Base-by-base conservation (phyloP, 2,329 filamentous ascomycete species). In the Beauveria bassiana region DNA sequence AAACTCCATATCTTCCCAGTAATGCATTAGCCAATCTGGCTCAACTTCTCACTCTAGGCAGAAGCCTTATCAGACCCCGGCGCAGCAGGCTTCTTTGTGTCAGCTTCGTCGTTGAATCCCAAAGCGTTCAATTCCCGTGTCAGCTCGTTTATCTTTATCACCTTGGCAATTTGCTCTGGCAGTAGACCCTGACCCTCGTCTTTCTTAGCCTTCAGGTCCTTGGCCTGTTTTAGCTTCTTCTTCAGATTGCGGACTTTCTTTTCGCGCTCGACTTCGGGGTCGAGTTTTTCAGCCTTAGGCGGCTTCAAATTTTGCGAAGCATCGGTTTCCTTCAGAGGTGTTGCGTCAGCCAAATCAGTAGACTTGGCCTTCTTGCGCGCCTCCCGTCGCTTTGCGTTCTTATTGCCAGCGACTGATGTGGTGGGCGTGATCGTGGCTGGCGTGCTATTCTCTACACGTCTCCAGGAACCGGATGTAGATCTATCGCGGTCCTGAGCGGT, bases 121-220 rank as follows among this genome's bases (percentile, higher is more conserved):
- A 99, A 79, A 2, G 84, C 82, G 68, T 96, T 90, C 61, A 99
- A 77, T 72, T 98, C 93, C 14, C 92, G 85, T 62, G 97, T 87
- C 56, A 99, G 82, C 77, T 99, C 95, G 65, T 91, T 91, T 72
- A 99, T 96, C 75, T 95, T 96, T 73, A 96, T 96, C 61, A 99
- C 91, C 78, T 99, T 99, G 68, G 93, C 92, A 65, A 98, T 88
- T 77, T 99, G 95, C 77, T 99, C 95, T 0, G 93, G 93, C 28
- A 98, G 80, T 64, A 99, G 77, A 5, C 85, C 81, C 71, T 91
- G 89, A 22, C 95, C 95, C 61, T 86, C 87, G 26, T 96, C 90
- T 74, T 96, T 96, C 81, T 96, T 97, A 69, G 87, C 88, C 72
- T 91, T 89, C 59, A 99, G 80, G 2, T 98, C 95, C 67, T 87